These are phyloP conservation scores for Yamadazyma membranifaciens DNA, from an alignment of 1,139 yeast species.

Conservation along the genomic window DNA sequence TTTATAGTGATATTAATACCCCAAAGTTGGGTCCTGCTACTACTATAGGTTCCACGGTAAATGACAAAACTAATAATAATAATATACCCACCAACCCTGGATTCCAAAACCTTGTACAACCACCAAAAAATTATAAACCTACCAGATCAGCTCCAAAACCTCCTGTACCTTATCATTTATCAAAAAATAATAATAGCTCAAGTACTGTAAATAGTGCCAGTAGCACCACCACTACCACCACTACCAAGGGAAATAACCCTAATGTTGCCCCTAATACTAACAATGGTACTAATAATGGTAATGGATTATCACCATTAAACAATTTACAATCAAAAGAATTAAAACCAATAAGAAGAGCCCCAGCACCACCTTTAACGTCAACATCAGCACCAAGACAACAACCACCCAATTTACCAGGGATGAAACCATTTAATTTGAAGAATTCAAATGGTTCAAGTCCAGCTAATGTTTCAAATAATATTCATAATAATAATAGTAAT, in stretches of 20 bases:
- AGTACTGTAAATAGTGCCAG: conserved; percentile 1
- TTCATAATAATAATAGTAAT: no score
- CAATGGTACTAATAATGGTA: conserved; percentile 9
- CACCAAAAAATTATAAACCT: conserved; percentile 29
- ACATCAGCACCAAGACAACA: conserved; percentile 27
- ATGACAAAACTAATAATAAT: conserved; percentile 2
- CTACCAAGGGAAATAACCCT: no score
- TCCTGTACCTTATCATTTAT: conserved; percentile 41
- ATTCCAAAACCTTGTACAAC: conserved; percentile 16
- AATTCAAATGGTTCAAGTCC: conserved; percentile 1
- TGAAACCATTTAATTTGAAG: conserved; percentile 12
- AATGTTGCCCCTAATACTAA: not conserved
- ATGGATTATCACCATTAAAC: conserved; percentile 36
- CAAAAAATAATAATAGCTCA: conserved; percentile 16
- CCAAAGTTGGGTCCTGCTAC: conserved; percentile 20
- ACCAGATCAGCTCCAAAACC: conserved; percentile 46
- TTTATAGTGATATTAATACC: conserved; percentile 56
- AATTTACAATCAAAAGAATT: conserved; percentile 31
- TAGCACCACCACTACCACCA: not conserved
- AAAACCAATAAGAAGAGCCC: conserved; percentile 53
- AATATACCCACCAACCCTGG: conserved; percentile 2
- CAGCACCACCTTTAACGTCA: conserved; percentile 44
- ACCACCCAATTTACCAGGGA: conserved; percentile 32
- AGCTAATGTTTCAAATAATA: not conserved
- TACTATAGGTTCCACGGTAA: conserved; percentile 3